These are phyloP conservation scores for Arctium lappa DNA, from an alignment of 129 eudicot species.

Conservation along the genomic window DNA sequence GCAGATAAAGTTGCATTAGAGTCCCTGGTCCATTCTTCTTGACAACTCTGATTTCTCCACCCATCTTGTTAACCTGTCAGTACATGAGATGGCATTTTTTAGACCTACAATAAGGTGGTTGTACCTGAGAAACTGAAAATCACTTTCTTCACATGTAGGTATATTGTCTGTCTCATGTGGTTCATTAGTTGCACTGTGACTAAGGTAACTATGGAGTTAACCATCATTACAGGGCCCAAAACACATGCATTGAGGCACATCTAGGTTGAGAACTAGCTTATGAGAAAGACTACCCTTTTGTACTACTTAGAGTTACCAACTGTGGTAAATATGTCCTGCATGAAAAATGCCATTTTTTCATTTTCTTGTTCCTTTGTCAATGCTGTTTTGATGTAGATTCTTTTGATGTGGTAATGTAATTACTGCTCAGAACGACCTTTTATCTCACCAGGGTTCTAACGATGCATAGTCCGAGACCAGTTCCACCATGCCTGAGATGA, in stretches of 20 bases:
- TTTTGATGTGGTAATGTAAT: background rate
- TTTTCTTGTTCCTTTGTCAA: background rate
- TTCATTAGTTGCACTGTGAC: background rate
- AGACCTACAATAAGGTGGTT: background rate
- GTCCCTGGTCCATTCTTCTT: constrained; percentile 94
- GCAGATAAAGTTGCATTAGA: constrained; percentile 67
- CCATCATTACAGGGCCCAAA: background rate
- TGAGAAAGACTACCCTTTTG: background rate
- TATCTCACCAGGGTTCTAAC: constrained; percentile 89
- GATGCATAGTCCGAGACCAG: constrained; percentile 98
- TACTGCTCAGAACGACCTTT: constrained; percentile 3
- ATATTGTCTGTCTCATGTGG: background rate
- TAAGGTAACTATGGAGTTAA: background rate
- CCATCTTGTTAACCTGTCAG: constrained; percentile 37
- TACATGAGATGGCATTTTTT: background rate
- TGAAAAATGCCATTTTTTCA: background rate
- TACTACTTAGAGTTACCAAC: background rate
- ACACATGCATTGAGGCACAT: no score
- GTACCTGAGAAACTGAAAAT: background rate
- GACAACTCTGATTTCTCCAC: constrained; percentile 54
- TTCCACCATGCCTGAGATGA: constrained; percentile 92
- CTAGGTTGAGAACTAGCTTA: no score
- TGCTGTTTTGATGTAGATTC: background rate
- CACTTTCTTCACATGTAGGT: background rate
- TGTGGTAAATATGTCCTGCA: background rate